Percentiles rank a stretch among this genome's conserved stretches.
Evolutionary conservation across 1,284 basidiomycete genomes (phyloP).

Genomic region (Pisolithus thermaeus): DNA sequence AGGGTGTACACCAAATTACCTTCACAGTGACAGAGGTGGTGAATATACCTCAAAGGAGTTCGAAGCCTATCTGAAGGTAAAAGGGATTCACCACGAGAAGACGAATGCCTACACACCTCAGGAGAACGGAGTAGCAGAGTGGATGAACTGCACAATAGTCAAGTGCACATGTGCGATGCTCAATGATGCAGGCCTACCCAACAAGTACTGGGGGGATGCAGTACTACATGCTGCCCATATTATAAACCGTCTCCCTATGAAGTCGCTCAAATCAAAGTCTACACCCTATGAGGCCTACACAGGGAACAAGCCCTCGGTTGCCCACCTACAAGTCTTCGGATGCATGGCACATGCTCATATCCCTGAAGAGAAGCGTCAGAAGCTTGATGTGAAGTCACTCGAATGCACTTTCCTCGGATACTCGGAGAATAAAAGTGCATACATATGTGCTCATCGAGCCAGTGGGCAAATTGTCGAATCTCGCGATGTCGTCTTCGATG

Average conservation of each 20-base stretch:
- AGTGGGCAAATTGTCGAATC: background rate
- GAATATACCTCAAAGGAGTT: constrained; percentile 8
- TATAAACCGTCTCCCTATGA: constrained; percentile 19
- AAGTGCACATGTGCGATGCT: too few species aligned
- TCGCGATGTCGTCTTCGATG: background rate
- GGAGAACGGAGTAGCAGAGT: constrained; percentile 5
- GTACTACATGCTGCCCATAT: constrained; percentile 11
- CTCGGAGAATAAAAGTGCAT: background rate
- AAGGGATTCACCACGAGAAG: too few species aligned
- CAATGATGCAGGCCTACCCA: too few species aligned
- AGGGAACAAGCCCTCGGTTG: too few species aligned
- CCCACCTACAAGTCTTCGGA: background rate
- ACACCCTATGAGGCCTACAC: background rate
- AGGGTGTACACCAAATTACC: background rate
- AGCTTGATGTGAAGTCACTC: constrained; percentile 1
- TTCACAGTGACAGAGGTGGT: constrained; percentile 16
- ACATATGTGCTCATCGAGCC: background rate
- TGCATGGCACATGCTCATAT: background rate
- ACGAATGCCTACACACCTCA: constrained; percentile 7
- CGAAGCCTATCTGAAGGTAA: constrained; percentile 1
- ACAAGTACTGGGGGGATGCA: too few species aligned
- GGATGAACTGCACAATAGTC: constrained; percentile 8
- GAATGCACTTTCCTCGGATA: background rate
- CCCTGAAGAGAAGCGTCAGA: background rate
- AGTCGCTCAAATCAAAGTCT: background rate